These are phyloP conservation scores for Pyrus pyrifolia DNA, from an alignment of 306 rosid genomes.

Conservation along the genomic window DNA sequence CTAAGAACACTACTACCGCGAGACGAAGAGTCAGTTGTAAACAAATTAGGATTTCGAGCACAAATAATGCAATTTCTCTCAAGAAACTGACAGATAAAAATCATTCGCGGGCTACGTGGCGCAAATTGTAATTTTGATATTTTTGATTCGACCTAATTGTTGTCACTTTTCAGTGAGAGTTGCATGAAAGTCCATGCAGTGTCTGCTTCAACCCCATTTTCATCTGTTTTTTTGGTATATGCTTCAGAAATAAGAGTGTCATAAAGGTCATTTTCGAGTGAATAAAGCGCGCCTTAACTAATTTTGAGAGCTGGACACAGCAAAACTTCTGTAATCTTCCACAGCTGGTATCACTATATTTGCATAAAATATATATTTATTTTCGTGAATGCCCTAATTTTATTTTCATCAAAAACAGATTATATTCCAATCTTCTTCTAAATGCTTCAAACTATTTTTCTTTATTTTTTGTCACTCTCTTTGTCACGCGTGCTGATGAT, in stretches of 20 bases:
- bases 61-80: not conserved
- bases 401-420: not conserved
- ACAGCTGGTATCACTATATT: conserved; percentile 25
- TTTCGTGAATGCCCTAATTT: not conserved
- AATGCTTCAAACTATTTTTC: not conserved
- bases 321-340: conserved; percentile 7
- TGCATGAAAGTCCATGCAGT: not conserved
- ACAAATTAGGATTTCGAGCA: not conserved
- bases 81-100: not conserved
- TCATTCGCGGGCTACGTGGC: not conserved
- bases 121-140: not conserved
- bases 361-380: not conserved
- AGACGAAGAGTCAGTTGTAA: not conserved
- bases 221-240: not conserved
- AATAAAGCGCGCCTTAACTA: conserved; percentile 17
- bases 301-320: conserved; percentile 16
- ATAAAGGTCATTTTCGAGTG: conserved; percentile 20
- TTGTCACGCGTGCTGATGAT: not conserved
- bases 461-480: not conserved
- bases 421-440: not conserved
- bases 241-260: not conserved
- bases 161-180: not conserved
- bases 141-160: not conserved
- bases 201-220: conserved; percentile 24
- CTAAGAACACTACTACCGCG: not conserved